Evolutionary conservation across 2,329 filamentous ascomycete genomes (phyloP).

Genomic region (Verticillium tricorpus): DNA sequence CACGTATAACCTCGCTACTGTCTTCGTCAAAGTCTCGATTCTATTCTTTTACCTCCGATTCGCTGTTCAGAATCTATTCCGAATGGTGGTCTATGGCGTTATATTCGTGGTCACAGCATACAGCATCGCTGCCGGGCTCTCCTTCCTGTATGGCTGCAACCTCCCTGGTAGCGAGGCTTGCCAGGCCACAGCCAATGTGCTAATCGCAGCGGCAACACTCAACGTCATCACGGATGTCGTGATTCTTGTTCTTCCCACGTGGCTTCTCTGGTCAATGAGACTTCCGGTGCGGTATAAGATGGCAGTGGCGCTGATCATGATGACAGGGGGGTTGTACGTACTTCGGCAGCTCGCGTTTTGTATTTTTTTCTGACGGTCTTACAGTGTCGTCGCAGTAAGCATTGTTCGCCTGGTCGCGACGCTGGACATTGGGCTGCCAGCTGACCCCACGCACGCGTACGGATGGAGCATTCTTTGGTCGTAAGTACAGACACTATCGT

Average conservation of each 20-base stretch:
- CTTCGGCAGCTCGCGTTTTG: no score
- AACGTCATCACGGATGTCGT: no score
- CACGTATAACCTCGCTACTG: slow-evolving; percentile 13
- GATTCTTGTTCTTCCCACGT: no score
- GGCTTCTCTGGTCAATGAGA: no score
- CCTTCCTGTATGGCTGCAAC: slow-evolving; percentile 8
- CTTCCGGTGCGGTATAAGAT: no score
- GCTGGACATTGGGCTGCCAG: not conserved
- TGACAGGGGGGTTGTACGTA: no score
- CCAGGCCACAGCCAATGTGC: not conserved
- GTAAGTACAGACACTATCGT: not conserved
- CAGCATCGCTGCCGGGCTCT: slow-evolving; percentile 5
- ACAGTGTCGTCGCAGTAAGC: slow-evolving; percentile 10
- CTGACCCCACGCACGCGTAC: not conserved
- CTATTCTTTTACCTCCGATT: slow-evolving; percentile 17
- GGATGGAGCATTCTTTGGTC: not conserved
- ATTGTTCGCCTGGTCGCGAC: slow-evolving; percentile 10
- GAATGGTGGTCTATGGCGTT: slow-evolving; percentile 2
- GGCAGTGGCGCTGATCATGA: no score
- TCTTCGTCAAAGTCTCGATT: slow-evolving; percentile 17
- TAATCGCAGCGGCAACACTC: no score
- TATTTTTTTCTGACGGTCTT: no score
- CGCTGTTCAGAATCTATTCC: not conserved
- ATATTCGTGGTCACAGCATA: slow-evolving; percentile 8
- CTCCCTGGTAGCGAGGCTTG: not conserved